Conservation (phyloP, 2,329 filamentous ascomycete genomes). For the Fonsecaea monophora region DNA sequence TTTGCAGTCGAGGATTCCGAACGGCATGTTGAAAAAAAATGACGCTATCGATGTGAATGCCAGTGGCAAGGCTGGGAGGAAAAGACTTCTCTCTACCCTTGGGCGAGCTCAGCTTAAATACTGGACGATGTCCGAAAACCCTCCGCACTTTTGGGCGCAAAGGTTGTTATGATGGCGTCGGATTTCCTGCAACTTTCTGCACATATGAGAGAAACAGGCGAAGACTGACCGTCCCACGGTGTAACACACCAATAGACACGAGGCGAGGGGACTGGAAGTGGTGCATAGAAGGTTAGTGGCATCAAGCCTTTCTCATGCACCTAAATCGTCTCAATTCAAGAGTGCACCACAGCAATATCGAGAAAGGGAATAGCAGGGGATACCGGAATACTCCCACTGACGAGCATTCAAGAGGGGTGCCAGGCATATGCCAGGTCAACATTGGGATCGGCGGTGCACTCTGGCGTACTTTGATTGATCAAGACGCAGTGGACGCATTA, state of each 20-base stretch:
- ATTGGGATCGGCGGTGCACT: not conserved
- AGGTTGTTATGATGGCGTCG: not conserved
- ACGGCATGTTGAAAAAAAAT: conserved; percentile 38
- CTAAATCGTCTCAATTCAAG: not conserved
- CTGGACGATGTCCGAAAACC: not conserved
- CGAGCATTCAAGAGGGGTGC: not conserved
- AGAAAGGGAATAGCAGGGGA: not conserved
- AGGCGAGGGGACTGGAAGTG: not conserved
- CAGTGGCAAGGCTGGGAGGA: not conserved
- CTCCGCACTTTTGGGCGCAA: conserved; percentile 6
- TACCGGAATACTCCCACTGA: conserved; percentile 20
- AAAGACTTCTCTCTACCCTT: not conserved
- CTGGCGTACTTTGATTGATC: not conserved
- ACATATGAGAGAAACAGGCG: conserved; percentile 9
- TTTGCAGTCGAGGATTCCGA: conserved; percentile 44
- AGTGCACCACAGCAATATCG: not conserved
- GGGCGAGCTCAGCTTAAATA: conserved; percentile 8
- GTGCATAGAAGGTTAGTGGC: not conserved
- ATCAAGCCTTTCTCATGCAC: conserved; percentile 6
- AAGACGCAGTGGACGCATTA: not conserved
- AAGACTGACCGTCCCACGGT: not conserved
- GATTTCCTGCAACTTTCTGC: not conserved
- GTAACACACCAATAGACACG: not conserved
- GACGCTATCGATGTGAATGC: not conserved
- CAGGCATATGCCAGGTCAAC: not conserved